Evolutionary conservation across 768 basidiomycete species (phyloP), one percentile per base, ranked within the genome.

Genomic region (Hypholoma sublateritium): DNA sequence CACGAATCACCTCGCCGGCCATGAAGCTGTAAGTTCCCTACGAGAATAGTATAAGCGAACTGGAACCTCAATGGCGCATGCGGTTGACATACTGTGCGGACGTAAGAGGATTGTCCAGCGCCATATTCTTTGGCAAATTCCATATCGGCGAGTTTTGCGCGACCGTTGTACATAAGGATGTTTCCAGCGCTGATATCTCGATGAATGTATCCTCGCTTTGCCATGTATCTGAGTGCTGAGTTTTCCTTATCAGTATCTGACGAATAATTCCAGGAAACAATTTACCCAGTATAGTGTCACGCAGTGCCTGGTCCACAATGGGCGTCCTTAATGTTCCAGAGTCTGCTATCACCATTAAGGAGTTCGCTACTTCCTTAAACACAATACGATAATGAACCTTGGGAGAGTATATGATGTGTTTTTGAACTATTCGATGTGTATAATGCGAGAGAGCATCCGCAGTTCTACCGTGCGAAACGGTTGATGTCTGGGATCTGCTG

Each of bases 171-270:
- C 1, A 24, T 25, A 22, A 50, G 12, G 9, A 50, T 50, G 49
- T 50, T 50, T 36, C 49, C 28, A 50, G 49, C 28, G 28, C 49
- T 50, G n/a, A 50, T 32, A 36, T 50, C 49, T 5, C 49, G 49
- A 16, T 50, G 49, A 36, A 50, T 32, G 19, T 34, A 50, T 19
- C 49, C 49, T n/a, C 22, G 25, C 37, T 16, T 50, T 22, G 49
- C 49, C 49, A 50, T 50, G 28, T 17, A 50, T 16, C 34, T 13
- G 16, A 50, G 49, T 19, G 49, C 49, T 50, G 21, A 5, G 19
- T 21, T 19, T 19, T 12, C 24, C 17, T 45, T 5, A 45, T 13
- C n/a, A 45, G 19, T 13, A 21, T 4, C 8, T 17, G 1, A 19
- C 24, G n/a, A 45, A 24, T 19, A 24, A 24, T 17, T 13, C 8